Base-by-base conservation (phyloP, 2,329 filamentous ascomycete species). In the Neofusicoccum ribis region DNA sequence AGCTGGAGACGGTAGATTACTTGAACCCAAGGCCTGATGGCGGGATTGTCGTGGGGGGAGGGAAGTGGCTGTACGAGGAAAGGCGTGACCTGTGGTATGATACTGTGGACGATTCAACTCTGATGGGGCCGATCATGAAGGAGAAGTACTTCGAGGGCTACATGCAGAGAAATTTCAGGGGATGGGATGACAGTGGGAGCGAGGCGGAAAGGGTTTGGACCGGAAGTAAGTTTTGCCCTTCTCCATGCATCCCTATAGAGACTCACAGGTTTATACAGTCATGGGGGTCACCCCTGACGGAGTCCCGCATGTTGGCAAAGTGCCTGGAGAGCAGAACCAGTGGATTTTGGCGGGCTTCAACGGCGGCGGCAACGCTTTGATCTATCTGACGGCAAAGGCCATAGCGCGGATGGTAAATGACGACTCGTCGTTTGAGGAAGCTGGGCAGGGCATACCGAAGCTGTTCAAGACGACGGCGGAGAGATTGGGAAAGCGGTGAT, bases 21-120 rank as follows among this genome's bases (percentile, higher is more conserved):
- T 72, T 82, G 8, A 81, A 81, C 50, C 78, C 78, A 9, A 77
- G 81, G 3, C 70, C 74, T 1, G 82, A 84, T 58, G 80, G 80
- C 0, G 79, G 79, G 41, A 78, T 81, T 41, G 70, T 82, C 5
- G 78, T 83, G 0, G 81, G 81, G 1, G 82, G 83, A 15, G 82
- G 75, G 0, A 68, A 72, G n/a, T 69, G 70, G 36, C 69, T 68
- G 0, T 83, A 77, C 69, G 69, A 70, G 44, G 44, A 71, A 15
- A 66, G 80, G 9, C 68, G 46, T 7, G 65, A 74, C 3, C 68
- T 76, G 34, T 86, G 84, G 83, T 81, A 80, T 66, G 73, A 79
- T 12, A 82, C 79, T 39, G 75, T 74, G 4, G 66, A 72, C 37
- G 72, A 73, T 36, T 69, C 68, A 12, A 72, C 64, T 14, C 63